Conservation (phyloP, 2,329 filamentous ascomycete genomes). For the Fusarium aywerte region DNA sequence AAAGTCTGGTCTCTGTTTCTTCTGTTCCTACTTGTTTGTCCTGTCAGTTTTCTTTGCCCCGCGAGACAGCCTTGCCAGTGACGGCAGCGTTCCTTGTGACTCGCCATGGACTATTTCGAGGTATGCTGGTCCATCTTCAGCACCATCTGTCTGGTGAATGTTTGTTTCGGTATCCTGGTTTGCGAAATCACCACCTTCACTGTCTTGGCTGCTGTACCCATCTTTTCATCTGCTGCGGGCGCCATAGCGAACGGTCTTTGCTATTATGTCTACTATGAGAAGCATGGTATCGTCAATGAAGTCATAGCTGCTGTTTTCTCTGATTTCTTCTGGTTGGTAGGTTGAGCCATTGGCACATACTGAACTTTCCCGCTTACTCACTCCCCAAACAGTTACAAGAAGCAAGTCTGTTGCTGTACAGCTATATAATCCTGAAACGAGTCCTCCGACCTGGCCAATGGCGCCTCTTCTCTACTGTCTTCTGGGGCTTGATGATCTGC, state of each 20-base stretch:
- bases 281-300: slow-evolving; percentile 33
- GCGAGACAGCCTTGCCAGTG: not conserved
- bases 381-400: slow-evolving; percentile 51
- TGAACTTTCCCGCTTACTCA: not conserved
- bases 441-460: slow-evolving; percentile 57
- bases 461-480: slow-evolving; percentile 60
- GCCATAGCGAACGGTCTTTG: slow-evolving; percentile 55
- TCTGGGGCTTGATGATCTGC: slow-evolving; percentile 66
- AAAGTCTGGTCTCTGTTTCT: not conserved
- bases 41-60: not conserved
- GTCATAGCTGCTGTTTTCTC: slow-evolving; percentile 53
- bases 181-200: slow-evolving; percentile 53
- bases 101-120: slow-evolving; percentile 47
- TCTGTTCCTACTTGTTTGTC: not conserved
- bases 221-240: slow-evolving; percentile 51
- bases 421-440: slow-evolving; percentile 62
- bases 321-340: slow-evolving; percentile 56
- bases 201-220: slow-evolving; percentile 51
- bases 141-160: slow-evolving; percentile 53
- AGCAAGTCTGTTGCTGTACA: slow-evolving; percentile 57
- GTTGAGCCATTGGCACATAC: too few species aligned
- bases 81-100: not conserved
- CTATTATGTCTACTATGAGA: slow-evolving; percentile 54
- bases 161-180: slow-evolving; percentile 53
- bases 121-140: slow-evolving; percentile 57